Base-by-base conservation (phyloP, 2,329 filamentous ascomycete genomes). In the Chaetomium olivaceum region DNA sequence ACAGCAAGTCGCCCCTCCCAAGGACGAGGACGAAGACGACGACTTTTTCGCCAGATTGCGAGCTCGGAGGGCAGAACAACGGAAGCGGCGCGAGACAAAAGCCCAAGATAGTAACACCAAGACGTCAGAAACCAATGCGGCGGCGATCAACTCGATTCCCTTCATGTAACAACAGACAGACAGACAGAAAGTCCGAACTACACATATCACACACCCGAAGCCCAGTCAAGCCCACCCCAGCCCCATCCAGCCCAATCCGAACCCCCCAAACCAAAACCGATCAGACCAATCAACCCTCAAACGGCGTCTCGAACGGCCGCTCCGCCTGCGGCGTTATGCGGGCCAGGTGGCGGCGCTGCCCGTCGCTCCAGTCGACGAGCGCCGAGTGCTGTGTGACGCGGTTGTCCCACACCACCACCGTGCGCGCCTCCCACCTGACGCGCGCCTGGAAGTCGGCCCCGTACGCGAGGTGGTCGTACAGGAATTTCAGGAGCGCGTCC, bases 321-420 rank as follows among this genome's bases (percentile, higher is more conserved):
- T 96, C 92, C 1, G 91, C 92, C 79, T 94, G 91, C 0, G 92
- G 91, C 4, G 91, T 94, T 73, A 96, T 89, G 52, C 92, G 85
- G 5, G 91, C 92, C 68, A 96, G 78, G 78, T 96, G 92, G 59
- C 92, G 84, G 65, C 92, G 82, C 76, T 91, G 87, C 3, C 91
- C 91, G 74, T 87, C 87, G 71, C 90, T 86, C 92, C 92, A 96
- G 76, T 96, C 92, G 3, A 94, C 81, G 48, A 94, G 80, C 1
- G 92, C 92, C 7, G 90, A 90, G 76, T 96, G 92, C 71, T 87
- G 85, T 11, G 90, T 93, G 0, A 93, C 86, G 36, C 91, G 83
- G 79, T 94, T 95, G 76, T 95, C 92, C 91, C 91, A 96, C 0
- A 94, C 87, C 1, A 95, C 90, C 1, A 96, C 91, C 0, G 91